Conservation (phyloP, 192 early-diverging fungal species). For the Rhizophagus prolifer region DNA sequence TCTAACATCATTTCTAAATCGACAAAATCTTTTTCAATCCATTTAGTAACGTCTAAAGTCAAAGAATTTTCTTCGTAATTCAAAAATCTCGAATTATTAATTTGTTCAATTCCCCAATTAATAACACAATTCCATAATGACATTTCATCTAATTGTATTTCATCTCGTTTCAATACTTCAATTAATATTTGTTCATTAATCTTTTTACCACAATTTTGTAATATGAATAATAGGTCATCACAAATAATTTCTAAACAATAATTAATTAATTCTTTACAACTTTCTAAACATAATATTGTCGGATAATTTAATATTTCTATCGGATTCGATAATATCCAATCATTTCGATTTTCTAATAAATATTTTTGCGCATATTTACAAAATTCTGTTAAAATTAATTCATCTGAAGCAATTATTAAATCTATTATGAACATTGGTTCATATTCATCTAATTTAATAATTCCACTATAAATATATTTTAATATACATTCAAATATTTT, state of each 20-base stretch:
- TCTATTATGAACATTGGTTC: background rate
- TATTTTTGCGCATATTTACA: background rate
- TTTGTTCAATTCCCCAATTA: slow-evolving; percentile 2
- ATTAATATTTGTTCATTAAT: background rate
- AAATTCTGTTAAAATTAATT: background rate
- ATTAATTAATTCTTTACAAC: too few relatives aligned
- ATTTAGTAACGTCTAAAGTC: background rate
- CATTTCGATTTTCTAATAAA: background rate
- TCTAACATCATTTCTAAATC: background rate
- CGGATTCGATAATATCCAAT: background rate
- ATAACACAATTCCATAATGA: background rate
- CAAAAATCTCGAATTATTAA: background rate
- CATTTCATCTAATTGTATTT: background rate
- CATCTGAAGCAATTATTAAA: background rate
- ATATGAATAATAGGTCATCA: background rate
- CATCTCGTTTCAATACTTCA: background rate
- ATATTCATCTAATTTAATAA: background rate
- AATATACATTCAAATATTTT: background rate
- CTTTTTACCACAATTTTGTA: background rate
- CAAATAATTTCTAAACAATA: too few relatives aligned
- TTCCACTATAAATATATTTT: background rate
- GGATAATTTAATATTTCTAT: background rate
- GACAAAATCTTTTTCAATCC: background rate
- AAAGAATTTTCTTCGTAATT: background rate
- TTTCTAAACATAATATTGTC: too few relatives aligned